Base-by-base conservation (phyloP, 2,329 filamentous ascomycete genomes). In the Emmonsiellopsis sp. region DNA sequence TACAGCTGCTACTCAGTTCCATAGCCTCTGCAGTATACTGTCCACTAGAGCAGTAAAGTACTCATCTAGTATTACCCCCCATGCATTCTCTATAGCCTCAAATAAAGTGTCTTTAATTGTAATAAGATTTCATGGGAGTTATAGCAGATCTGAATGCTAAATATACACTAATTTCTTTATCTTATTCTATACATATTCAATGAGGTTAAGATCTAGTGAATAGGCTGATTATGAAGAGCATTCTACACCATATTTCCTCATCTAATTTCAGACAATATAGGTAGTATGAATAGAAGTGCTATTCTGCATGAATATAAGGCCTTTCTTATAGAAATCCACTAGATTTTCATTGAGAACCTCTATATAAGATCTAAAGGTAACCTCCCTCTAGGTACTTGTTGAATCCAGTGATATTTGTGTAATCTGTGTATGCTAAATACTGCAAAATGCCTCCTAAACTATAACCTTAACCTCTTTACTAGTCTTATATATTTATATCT, bases 121-220 rank as follows among this genome's bases (percentile, higher is more conserved):
- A 39, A 1, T 8, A 51, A 3, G 3, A 32, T n/a, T 27, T 5
- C 21, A 2, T 39, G 31, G n/a, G 42, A 42, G 34, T 36, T 47
- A 3, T 40, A 34, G 6, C 17, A 53, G 39, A 1, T 53, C 51
- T 42, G 46, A 36, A 34, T 53, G 17, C 21, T 10, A 2, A 8
- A 13, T 47, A 53, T 53, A 53, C 2, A 50, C 33, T 5, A 17
- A 21, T 32, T 42, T 4, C 37, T 63, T 63, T 14, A 63, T 49
- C 51, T 43, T 60, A 11, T 55, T 53, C 61, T 51, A 64, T 13
- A 42, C 48, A 52, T 56, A 57, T 46, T 64, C 56, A 53, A 61
- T 62, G 37, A 54, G 49, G 44, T 58, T 61, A 1, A 64, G 52
- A 52, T 64, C 58, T 45, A 59, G 57, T 3, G 57, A 63, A 53